Base-by-base conservation (phyloP, 257 asterid genomes). In the Solanum corneliomulleri region DNA sequence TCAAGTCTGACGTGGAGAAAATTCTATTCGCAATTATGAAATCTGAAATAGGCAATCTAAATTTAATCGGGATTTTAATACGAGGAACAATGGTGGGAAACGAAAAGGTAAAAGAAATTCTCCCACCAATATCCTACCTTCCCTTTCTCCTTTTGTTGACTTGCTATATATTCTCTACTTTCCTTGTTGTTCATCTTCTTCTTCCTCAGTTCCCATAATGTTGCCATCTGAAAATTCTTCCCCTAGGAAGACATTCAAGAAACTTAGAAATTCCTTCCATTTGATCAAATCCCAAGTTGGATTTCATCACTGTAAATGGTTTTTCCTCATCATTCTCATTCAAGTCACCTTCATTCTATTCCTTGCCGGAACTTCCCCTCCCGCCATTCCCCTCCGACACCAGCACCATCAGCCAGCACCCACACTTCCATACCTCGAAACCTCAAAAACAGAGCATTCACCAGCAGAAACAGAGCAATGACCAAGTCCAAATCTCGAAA, bases 321-420 rank as follows among this genome's bases (percentile, higher is more conserved):
- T 87, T 56, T n/a, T 70, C 5, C 75, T 84, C 11, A 83, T 82
- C 23, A 41, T 87, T 47, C 21, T 87, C 20, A 76, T 87, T 18
- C 89, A 87, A 77, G 44, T 87, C 9, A 29, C 83, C 78, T 52
- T 83, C 52, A 84, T 87, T 44, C 83, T 87, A 16, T 87, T 76
- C 89, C 85, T 87, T 15, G 69, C 80, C 91, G 82, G 71, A 60
- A 89, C 88, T 49, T 89, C 86, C n/a, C 87, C 87, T 82, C 87
- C 44, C 69, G 72, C 39, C 4, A 42, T 89, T 14, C 89, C 87
- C 14, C 89, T 86, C 68, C 69, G 9, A 49, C 83, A 76, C 6
- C 82, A 21, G 2, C 42, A 77, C 2, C 52, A 37, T 0, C 47
- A 71, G 1, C 3, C 83, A n/a, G 5, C 83, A 77, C 3, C 83